Evolutionary conservation across 1,139 yeast species (phyloP), one percentile per base, ranked within the genome.

Genomic region (Sporopachydermia cereana): DNA sequence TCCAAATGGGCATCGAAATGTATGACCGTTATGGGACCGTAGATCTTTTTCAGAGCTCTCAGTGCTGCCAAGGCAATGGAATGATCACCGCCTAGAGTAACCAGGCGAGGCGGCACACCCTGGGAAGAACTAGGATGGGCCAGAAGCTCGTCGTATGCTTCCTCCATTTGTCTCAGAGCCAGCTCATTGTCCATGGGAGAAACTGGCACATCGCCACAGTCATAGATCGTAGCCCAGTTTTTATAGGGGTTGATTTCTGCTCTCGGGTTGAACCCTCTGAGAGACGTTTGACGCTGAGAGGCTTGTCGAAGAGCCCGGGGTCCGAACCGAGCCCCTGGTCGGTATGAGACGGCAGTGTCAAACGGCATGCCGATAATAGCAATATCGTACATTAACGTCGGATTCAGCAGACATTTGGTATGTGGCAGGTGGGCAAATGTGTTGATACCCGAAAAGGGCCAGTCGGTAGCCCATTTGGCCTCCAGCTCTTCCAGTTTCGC

Each of bases 1-100:
- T 82, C 91, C 52, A 82, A 68, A 62, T 82, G 91, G 3, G 89
- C 86, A 58, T 80, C 89, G 55, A 83, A 82, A 60, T 83, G 93
- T 48, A 83, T 72, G 29, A 83, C 74, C 31, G 83, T 76, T 41
- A 82, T 59, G 14, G 76, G 76, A 0, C 89, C 91, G 55, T 82
- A 76, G 17, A 70, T 56, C 47, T 72, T 64, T 48, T 76, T 59
- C 47, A 81, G 66, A 0, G 84, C 79, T 49, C 91, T 68, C 47
- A 83, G 60, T 50, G 79, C 83, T 2, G 91, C 89, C 47, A 83
- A 67, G 41, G 81, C 68, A 21, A 82, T 73, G 1, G 86, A 77
- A 60, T 83, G 93, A 58, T 83, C 93, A 41, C 91, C 93, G 14
- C 93, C 93, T 41, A 83, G 65, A 0, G 83, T 79, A 29, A 83